Conservation (phyloP, 306 rosid species). For the Medicago ruthenica region DNA sequence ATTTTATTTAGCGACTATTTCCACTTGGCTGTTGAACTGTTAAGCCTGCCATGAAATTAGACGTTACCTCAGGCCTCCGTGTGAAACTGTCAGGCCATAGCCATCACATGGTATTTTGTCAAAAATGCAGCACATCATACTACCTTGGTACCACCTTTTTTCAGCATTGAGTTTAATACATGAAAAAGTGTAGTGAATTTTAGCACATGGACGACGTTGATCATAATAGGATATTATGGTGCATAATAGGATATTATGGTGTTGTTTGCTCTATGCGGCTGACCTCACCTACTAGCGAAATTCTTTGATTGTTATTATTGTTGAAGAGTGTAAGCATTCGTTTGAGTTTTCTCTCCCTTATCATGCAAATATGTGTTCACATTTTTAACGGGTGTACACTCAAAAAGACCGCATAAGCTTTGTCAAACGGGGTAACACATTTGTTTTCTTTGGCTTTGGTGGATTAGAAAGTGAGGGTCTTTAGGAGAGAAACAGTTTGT, state of each 20-base stretch:
- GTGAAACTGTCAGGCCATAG: background rate
- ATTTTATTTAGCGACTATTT: background rate
- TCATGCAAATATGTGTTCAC: background rate
- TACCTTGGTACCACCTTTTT: background rate
- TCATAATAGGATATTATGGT: constrained; percentile 1
- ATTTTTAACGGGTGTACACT: constrained; percentile 8
- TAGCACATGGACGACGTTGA: background rate
- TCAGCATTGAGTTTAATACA: background rate
- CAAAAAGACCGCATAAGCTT: background rate
- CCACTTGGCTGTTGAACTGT: background rate
- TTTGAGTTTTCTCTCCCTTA: constrained; percentile 1
- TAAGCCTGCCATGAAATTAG: background rate
- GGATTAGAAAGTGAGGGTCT: constrained; percentile 21
- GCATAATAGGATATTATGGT: constrained; percentile 2
- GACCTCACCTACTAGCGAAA: background rate
- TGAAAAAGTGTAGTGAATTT: background rate
- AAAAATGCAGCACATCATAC: background rate
- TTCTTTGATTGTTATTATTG: background rate
- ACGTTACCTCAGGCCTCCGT: background rate
- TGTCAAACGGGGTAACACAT: background rate
- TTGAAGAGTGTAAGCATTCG: background rate
- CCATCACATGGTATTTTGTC: background rate
- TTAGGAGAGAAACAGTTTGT: background rate
- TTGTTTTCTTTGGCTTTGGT: constrained; percentile 7
- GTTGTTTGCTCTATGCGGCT: background rate